phyloP scores from a whole-genome alignment of 2,329 filamentous ascomycete genomes.

The Cryphonectria japonica region DNA sequence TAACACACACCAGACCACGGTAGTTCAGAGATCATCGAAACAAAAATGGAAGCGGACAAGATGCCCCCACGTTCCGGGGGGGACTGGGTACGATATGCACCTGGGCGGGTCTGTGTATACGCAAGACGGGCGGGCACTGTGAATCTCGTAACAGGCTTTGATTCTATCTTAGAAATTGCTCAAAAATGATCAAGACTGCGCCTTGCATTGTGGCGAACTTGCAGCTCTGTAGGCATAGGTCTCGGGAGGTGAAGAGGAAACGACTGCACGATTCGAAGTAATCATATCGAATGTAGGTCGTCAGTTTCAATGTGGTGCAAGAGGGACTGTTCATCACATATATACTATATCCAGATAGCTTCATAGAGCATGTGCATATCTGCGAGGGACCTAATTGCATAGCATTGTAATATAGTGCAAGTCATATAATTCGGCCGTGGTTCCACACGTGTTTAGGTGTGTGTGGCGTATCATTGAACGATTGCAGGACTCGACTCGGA shows the following conservation, averaged over 20 bases:
- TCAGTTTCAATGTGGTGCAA: not conserved
- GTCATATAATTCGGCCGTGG: not conserved
- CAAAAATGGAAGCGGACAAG: not conserved
- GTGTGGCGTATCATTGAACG: not conserved
- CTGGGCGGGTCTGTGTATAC: not conserved
- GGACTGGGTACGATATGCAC: not conserved
- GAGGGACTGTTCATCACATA: not conserved
- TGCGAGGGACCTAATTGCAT: no score
- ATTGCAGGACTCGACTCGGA: not conserved
- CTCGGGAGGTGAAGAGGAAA: not conserved
- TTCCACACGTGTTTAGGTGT: not conserved
- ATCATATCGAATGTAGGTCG: not conserved
- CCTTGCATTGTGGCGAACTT: not conserved
- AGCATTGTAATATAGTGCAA: not conserved
- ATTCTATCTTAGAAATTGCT: no score
- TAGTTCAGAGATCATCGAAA: not conserved
- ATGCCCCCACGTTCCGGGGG: not conserved
- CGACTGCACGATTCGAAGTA: not conserved
- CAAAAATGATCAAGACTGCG: not conserved
- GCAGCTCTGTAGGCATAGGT: not conserved
- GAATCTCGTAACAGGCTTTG: not conserved
- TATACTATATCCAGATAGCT: no score
- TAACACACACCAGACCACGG: not conserved
- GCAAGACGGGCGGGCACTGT: not conserved
- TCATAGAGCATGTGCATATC: no score